Evolutionary conservation across 1,284 basidiomycete genomes (phyloP), one percentile per base, ranked within the genome.

Genomic region (Boletellus deceptivus): DNA sequence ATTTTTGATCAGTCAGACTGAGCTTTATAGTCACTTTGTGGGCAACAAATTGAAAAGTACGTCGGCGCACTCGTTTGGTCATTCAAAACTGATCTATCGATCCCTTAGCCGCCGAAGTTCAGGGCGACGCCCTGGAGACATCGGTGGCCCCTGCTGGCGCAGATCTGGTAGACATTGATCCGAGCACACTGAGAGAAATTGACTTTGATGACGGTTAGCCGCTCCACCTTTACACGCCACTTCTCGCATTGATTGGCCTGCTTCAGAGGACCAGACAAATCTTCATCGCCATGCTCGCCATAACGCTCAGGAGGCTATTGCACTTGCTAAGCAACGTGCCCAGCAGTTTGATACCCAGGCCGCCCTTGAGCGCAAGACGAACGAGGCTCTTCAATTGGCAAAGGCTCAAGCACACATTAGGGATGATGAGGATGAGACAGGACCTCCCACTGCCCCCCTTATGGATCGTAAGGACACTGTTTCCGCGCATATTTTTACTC

Each of bases 11-110:
- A 98, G 93, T 54, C 97, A 99, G 73, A 99, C 97, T 11, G 97
- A 99, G 70, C 82, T 99, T 11, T 99, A 99, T 74, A 97, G 93
- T 60, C 97, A 99, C 76, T 99, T 99, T 77, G 93, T 99, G 53
- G 96, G 97, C 36, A 98, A 88, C 72, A 99, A 99, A 75, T 82
- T 99, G 62, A 98, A 97, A 75, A 98, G 91, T 92, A 67, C 63
- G 86, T 75, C 31, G 17, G 43, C 46, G 20, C 48, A 22, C 36
- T 48, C 38, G 45, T 41, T 44, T 29, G 42, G 48, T 53, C 46
- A 48, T 22, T 50, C 50, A 46, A 35, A 60, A 43, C 49, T 64
- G 52, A 61, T 56, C 50, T 49, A 44, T 54, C 50, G 25, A 45
- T 41, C 58, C 37, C 35, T 36, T 63, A 93, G 91, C 96, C 40